These are phyloP conservation scores for Beauveria asiatica DNA, from an alignment of 2,329 filamentous ascomycete genomes.

Conservation along the genomic window DNA sequence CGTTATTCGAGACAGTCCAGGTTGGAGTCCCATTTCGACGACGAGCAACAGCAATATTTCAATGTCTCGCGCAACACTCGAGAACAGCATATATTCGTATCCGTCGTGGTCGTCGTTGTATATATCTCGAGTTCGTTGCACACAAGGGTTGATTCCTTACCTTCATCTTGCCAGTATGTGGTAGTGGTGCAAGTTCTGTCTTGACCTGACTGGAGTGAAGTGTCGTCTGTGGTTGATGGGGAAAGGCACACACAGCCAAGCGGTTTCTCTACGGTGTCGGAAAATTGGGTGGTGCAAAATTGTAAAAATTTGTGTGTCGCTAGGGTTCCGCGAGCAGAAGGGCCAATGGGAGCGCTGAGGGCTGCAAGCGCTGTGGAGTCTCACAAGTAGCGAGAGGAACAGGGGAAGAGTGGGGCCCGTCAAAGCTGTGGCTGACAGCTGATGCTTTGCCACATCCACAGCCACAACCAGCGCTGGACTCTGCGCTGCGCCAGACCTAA, in stretches of 20 bases:
- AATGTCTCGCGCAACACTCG: background rate
- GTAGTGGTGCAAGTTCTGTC: slow-evolving; percentile 35
- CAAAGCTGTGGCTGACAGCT: background rate
- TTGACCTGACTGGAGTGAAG: slow-evolving; percentile 33
- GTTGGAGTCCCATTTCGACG: background rate
- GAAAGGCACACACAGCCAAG: slow-evolving; percentile 12
- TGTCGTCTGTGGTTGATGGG: slow-evolving; percentile 24
- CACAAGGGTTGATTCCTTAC: slow-evolving; percentile 22
- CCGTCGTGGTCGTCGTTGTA: background rate
- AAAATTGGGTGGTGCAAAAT: slow-evolving; percentile 26
- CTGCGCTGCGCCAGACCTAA: background rate
- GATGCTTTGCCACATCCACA: background rate
- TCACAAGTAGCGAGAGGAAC: background rate
- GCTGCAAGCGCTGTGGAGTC: background rate
- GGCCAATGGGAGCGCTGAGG: slow-evolving; percentile 24
- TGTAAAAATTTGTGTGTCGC: slow-evolving; percentile 32
- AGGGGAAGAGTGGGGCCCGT: background rate
- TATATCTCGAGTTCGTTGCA: background rate
- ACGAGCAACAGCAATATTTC: background rate
- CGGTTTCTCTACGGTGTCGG: slow-evolving; percentile 13
- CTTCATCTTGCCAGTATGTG: slow-evolving; percentile 39
- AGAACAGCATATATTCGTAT: background rate
- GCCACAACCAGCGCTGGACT: background rate
- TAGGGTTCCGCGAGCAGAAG: slow-evolving; percentile 27
- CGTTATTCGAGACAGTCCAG: background rate